These are phyloP conservation scores for Talaromyces borbonicus DNA, from an alignment of 495 filamentous ascomycete species.

Conservation along the genomic window DNA sequence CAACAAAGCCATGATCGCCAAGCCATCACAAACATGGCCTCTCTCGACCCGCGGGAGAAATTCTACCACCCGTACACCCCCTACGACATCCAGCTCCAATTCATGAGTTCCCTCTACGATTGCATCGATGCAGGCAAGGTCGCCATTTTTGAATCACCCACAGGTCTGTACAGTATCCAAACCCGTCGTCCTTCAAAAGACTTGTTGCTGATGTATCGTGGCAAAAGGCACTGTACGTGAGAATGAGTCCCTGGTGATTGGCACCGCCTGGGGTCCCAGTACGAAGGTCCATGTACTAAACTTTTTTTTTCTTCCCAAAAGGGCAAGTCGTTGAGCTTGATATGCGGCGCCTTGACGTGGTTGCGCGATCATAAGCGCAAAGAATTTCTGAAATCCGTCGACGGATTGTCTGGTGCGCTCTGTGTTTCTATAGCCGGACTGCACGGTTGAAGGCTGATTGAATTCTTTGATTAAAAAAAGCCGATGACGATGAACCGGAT, in stretches of 20 bases:
- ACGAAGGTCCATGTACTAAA: background rate
- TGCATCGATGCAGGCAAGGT: slow-evolving; percentile 72
- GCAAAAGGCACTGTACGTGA: slow-evolving; percentile 24
- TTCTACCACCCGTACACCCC: slow-evolving; percentile 92
- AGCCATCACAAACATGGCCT: background rate
- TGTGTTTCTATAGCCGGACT: background rate
- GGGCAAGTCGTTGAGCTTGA: slow-evolving; percentile 96
- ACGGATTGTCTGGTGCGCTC: slow-evolving; percentile 23
- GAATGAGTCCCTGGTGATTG: no score
- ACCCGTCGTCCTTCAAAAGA: background rate
- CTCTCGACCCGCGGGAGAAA: slow-evolving; percentile 24
- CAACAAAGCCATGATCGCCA: background rate
- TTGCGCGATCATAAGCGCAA: slow-evolving; percentile 72
- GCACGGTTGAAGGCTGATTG: background rate
- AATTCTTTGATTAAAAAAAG: slow-evolving; percentile 6
- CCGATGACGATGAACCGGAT: slow-evolving; percentile 67
- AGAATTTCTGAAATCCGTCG: slow-evolving; percentile 44
- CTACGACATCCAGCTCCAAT: slow-evolving; percentile 80
- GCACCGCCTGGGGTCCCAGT: no score
- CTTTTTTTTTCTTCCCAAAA: slow-evolving; percentile 20
- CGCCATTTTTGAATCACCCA: slow-evolving; percentile 90
- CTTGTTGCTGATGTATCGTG: background rate
- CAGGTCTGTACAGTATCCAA: slow-evolving; percentile 39
- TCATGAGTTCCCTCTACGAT: slow-evolving; percentile 81
- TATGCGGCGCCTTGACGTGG: slow-evolving; percentile 91